Conservation (phyloP, 768 basidiomycete genomes). For the Exsudoporus frostii region DNA sequence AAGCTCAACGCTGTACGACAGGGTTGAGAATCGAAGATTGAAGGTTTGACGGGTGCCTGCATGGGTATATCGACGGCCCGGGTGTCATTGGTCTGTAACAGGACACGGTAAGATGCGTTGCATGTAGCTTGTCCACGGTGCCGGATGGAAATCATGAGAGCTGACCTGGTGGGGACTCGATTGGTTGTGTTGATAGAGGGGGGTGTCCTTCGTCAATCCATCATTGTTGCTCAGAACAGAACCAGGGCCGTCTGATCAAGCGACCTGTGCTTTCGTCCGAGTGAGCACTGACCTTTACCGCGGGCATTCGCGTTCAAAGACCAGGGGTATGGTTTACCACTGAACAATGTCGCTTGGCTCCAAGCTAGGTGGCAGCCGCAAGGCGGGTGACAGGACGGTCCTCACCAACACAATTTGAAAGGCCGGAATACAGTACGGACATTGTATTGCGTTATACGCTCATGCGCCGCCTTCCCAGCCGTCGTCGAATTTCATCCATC, state of each 20-base stretch:
- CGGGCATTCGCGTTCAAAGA: constrained; percentile 87
- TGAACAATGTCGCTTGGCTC: constrained; percentile 57
- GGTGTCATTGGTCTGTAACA: not conserved
- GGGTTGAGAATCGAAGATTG: constrained; percentile 3
- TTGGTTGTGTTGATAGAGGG: no score
- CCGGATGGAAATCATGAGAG: not conserved
- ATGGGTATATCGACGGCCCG: not conserved
- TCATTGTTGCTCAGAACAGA: no score
- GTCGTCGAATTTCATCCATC: no score
- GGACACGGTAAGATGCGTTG: not conserved
- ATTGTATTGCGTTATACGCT: no score
- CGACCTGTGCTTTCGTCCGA: no score
- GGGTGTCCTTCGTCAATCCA: no score
- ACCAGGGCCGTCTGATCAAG: no score
- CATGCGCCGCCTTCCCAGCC: no score
- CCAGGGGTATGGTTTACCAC: constrained; percentile 92
- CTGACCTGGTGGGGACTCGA: not conserved
- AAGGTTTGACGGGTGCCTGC: not conserved
- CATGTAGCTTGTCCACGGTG: not conserved
- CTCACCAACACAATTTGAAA: no score
- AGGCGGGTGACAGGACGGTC: no score
- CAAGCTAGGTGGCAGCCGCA: no score
- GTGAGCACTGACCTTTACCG: constrained; percentile 38
- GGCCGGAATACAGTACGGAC: no score
- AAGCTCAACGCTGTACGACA: constrained; percentile 42